Conservation (phyloP, 371 early-diverging fungal genomes). For the Apophysomyces ossiformis region DNA sequence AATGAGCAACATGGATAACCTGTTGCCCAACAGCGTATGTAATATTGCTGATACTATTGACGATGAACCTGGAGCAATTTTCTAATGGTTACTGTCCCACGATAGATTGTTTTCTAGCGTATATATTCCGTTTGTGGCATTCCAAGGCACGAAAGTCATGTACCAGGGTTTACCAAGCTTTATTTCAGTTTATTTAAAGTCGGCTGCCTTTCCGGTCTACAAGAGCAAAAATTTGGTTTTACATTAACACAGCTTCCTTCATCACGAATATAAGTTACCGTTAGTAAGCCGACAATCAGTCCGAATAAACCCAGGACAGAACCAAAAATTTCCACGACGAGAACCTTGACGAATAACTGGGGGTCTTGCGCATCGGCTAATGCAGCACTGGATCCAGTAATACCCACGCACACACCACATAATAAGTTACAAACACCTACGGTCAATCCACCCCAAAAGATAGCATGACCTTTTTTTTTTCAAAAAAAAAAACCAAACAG, state of each 20-base stretch:
- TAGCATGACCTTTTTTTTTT: constrained; percentile 69
- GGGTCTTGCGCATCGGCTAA: constrained; percentile 96
- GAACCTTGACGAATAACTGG: constrained; percentile 93
- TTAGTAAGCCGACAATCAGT: constrained; percentile 81
- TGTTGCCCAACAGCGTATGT: too few species aligned
- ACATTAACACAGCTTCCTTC: neutral
- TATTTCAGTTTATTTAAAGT: constrained; percentile 43
- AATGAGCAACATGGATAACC: too few species aligned
- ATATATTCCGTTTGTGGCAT: neutral
- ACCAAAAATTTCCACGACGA: constrained; percentile 97
- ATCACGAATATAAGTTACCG: constrained; percentile 49
- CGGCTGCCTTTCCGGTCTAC: constrained; percentile 62
- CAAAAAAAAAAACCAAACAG: too few species aligned
- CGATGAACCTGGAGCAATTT: too few species aligned
- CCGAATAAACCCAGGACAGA: constrained; percentile 97
- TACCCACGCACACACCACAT: constrained; percentile 95
- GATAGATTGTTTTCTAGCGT: too few species aligned
- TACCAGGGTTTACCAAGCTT: neutral
- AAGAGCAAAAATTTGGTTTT: constrained; percentile 6
- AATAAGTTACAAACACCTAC: constrained; percentile 94
- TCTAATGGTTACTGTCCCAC: too few species aligned
- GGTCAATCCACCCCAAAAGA: constrained; percentile 97
- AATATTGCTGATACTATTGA: too few species aligned
- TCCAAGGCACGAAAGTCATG: neutral
- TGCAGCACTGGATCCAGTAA: constrained; percentile 93